Base-by-base conservation (phyloP, 805 yeast species). In the Pichia manshurica region DNA sequence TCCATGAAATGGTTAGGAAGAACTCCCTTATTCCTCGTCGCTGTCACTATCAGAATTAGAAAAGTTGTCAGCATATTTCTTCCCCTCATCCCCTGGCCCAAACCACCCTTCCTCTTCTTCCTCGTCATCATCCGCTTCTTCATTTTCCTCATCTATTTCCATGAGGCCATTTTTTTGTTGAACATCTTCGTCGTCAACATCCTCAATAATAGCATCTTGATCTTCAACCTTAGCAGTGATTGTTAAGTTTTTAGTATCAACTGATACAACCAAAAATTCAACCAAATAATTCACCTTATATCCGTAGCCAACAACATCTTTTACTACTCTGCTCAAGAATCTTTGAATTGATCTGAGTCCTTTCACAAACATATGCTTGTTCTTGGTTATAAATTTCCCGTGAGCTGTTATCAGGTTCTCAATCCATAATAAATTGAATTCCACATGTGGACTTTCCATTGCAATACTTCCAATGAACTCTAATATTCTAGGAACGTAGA, bases 361-460 rank as follows among this genome's bases (percentile, higher is more conserved):
- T 48, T 81, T 77, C 2, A 80, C 71, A 57, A 83, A 86, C 45
- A 79, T 75, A 51, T 75, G 80, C 58, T 79, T 81, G 57, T 84
- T 75, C 12, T 64, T 64, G 36, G 78, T 73, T 45, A 93, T 84
- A 63, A 78, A 83, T 53, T 74, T 74, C 12, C 99, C 98, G 61
- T 91, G 97, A 17, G 74, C 64, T 1, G 83, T 72, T 16, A 93
- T 64, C 4, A 89, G 56, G 15, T 75, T 69, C 55, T 82, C 79
- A 31, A 91, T 73, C 98, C 99, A 93, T 10, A 84, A 56, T 53
- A 93, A 64, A 57, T 82, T 81, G 68, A 82, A 89, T 67, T 93
- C 97, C 21, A 91, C 62, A 66, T 93, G 98, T 31, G 79, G 89
- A 5, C 88, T 79, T 3, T 82, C 85, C 62, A 75, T 75, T 32